phyloP scores from a whole-genome alignment of 768 basidiomycete species.

The Strobilomyces confusus region DNA sequence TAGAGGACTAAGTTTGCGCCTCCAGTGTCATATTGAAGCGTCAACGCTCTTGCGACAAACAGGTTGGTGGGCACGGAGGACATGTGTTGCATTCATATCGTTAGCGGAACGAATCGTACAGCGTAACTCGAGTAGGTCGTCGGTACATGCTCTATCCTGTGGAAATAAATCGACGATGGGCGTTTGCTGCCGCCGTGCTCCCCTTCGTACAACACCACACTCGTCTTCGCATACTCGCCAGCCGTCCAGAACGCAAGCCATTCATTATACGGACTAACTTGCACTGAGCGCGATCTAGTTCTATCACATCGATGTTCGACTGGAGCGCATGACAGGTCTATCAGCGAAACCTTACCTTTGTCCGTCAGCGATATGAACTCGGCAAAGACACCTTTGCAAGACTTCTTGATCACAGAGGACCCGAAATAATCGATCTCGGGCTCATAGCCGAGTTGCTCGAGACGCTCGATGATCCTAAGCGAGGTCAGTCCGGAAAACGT shows the following conservation, averaged over 20 bases:
- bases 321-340: background rate
- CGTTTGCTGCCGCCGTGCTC: too few species aligned
- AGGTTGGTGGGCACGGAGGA: too few species aligned
- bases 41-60: too few species aligned
- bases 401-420: background rate
- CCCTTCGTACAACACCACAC: too few species aligned
- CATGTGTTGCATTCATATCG: too few species aligned
- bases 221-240: too few species aligned
- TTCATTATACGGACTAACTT: background rate
- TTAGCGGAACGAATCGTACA: too few species aligned
- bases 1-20: too few species aligned
- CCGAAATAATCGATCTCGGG: background rate
- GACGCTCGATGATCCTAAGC: constrained; percentile 7
- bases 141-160: too few species aligned
- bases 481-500: background rate
- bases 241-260: background rate
- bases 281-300: background rate
- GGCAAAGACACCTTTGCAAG: background rate
- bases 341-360: background rate
- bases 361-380: background rate
- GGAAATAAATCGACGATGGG: too few species aligned
- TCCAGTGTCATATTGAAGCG: too few species aligned
- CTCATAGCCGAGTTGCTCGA: background rate
- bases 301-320: background rate
- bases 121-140: too few species aligned